Evolutionary conservation across 2,329 filamentous ascomycete species (phyloP).

Genomic region (Paraphoma chrysanthemicola): DNA sequence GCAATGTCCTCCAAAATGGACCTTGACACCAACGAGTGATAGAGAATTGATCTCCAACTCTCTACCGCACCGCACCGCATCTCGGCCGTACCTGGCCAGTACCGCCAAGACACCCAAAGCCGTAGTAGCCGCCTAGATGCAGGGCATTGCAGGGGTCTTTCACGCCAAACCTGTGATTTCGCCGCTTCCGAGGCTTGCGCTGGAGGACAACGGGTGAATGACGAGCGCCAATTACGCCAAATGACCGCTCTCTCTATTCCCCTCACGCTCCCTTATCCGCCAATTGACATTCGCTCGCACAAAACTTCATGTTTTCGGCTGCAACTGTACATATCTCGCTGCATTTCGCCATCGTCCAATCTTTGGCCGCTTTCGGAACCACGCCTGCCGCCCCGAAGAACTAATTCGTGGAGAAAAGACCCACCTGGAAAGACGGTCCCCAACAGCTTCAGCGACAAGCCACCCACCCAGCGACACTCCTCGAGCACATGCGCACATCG

Average conservation of each 20-base stretch:
- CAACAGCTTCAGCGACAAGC: slow-evolving; percentile 16
- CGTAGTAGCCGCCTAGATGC: slow-evolving; percentile 1
- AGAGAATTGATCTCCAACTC: background rate
- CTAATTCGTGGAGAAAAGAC: slow-evolving; percentile 27
- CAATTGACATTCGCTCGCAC: slow-evolving; percentile 6
- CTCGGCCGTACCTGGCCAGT: background rate
- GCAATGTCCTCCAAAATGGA: background rate
- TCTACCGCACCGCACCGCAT: background rate
- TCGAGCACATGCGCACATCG: slow-evolving; percentile 28
- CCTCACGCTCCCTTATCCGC: background rate
- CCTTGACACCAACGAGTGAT: background rate
- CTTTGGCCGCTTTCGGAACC: slow-evolving; percentile 20
- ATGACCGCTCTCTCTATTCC: background rate
- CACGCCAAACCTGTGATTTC: background rate
- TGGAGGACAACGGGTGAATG: background rate
- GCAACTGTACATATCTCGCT: slow-evolving; percentile 6
- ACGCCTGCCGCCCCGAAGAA: slow-evolving; percentile 14
- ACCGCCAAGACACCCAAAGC: background rate
- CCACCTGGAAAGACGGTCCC: slow-evolving; percentile 18
- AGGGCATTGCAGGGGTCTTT: background rate
- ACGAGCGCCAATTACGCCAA: slow-evolving; percentile 4
- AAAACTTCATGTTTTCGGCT: slow-evolving; percentile 3
- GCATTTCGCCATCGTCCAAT: slow-evolving; percentile 16
- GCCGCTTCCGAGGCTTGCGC: slow-evolving; percentile 2
- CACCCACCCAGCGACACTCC: slow-evolving; percentile 23